Base-by-base conservation (phyloP, 2,329 filamentous ascomycete genomes). In the Fusarium siculi region DNA sequence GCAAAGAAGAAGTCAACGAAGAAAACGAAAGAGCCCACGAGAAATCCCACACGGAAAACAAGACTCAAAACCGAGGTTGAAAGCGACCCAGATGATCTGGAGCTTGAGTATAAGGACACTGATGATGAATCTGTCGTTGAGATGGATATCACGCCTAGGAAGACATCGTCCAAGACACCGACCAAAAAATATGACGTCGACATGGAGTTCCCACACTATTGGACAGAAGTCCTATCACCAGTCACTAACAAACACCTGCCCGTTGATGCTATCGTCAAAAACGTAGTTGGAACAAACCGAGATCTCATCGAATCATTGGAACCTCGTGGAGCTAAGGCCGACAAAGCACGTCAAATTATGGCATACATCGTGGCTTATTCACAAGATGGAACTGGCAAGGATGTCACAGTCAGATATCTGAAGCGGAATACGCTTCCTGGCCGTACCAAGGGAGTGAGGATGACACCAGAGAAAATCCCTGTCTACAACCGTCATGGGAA, bases 361-460 rank as follows among this genome's bases (percentile, higher is more conserved):
- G 93, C 93, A 50, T 99, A 99, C 78, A 89, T 97, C 5, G 86
- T 98, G 25, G 95, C 93, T 0, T 94, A 93, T 81, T 94, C 93
- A 1, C 83, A 89, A 7, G 95, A 98, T 79, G 94, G 93, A 5
- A 95, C 94, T 0, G 95, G 94, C 18, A 98, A 98, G 80, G 96
- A 99, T 79, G 93, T 99, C 21, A 99, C 96, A 0, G 91, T 96
- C 16, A 90, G 96, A 34, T 99, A 99, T 80, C 84, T 99, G 12
- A 95, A 92, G 77, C 90, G 92, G 28, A 93, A 93, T 64, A 88
- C 92, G 59, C 91, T 95, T 80, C 96, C 96, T 2, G 96, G 96
- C 8, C 93, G 95, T 74, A 97, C 96, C 0, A 98, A 97, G 79
- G 94, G 95, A 8, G 88, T 92, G 72, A 90, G 96, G 11, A 88